Evolutionary conservation across 345 rosid species (phyloP).

Genomic region (Ceriops zippeliana): DNA sequence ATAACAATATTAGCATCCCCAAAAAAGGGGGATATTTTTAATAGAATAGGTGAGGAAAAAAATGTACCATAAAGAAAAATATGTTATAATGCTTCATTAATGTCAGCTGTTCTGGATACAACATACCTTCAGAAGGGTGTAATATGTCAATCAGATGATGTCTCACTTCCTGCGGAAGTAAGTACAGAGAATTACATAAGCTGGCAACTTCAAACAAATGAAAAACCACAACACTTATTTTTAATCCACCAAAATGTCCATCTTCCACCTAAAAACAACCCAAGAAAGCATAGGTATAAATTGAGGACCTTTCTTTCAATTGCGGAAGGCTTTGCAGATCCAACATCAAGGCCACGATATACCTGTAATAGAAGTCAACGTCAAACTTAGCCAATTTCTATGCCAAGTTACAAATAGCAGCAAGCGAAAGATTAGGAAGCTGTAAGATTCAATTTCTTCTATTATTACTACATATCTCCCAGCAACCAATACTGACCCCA

Average conservation of each 20-base stretch:
- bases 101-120: slow-evolving; percentile 7
- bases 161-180: slow-evolving; percentile 61
- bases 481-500: too few relatives aligned
- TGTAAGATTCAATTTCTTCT: too few relatives aligned
- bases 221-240: background rate
- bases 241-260: background rate
- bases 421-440: too few relatives aligned
- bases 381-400: too few relatives aligned
- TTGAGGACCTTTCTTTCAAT: slow-evolving; percentile 62
- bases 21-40: background rate
- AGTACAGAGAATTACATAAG: background rate
- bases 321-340: slow-evolving; percentile 69
- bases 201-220: background rate
- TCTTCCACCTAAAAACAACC: background rate
- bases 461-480: too few relatives aligned
- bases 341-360: slow-evolving; percentile 78
- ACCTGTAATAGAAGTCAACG: slow-evolving; percentile 44
- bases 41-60: background rate
- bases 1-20: background rate
- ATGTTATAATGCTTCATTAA: slow-evolving; percentile 7
- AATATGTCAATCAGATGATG: slow-evolving; percentile 84
- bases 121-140: slow-evolving; percentile 77
- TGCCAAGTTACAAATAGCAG: too few relatives aligned
- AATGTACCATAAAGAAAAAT: slow-evolving; percentile 7
- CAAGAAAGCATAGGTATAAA: background rate